Base-by-base conservation (phyloP, 2,329 filamentous ascomycete genomes). In the Xylaria hypoxylon region DNA sequence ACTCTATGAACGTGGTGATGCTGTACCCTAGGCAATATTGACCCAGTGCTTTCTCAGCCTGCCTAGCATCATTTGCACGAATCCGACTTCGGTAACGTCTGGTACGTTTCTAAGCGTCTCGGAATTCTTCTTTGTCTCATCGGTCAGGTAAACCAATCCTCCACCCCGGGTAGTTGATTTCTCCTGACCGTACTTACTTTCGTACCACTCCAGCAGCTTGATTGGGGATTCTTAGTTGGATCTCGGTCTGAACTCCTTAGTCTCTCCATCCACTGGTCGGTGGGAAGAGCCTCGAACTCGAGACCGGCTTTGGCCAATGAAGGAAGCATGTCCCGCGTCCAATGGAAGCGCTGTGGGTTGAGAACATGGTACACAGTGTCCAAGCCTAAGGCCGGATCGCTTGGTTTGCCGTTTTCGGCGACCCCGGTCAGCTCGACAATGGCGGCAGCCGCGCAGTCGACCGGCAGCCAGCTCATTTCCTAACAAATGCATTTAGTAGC, bases 291-390 rank as follows among this genome's bases (percentile, higher is more conserved):
- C 19, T 80, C 76, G 53, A 85, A 85, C 17, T 77, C 64, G 5
- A 87, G 72, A 0, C 84, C 84, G 0, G 82, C 79, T 0, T 75
- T 71, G n/a, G 73, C 75, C 7, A 89, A 75, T 3, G 81, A 80
- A 1, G 86, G 86, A 0, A 89, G 79, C 2, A 89, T 74, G 57
- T 87, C 83, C 0, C 78, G 64, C 0, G 83, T 85, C 85, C 85
- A 88, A 33, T 82, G 78, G 69, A 86, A 82, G 0, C 78, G 75
- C 6, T 69, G 74, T 0, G 81, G 80, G 64, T 87, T 87, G n/a
- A 84, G 78, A 8, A 90, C 77, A 64, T 88, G 85, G 64, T 83
- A 86, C 17, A 87, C 79, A 0, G 79, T 71, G 2, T 74, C 70
- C 17, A 5, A 61, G 13, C 51, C 66, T 26, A 28, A 28, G 50